Percentiles rank a stretch among this genome's conserved stretches.
phyloP scores from a whole-genome alignment of 1,284 basidiomycete species.

The Papiliotrema fonsecae region DNA sequence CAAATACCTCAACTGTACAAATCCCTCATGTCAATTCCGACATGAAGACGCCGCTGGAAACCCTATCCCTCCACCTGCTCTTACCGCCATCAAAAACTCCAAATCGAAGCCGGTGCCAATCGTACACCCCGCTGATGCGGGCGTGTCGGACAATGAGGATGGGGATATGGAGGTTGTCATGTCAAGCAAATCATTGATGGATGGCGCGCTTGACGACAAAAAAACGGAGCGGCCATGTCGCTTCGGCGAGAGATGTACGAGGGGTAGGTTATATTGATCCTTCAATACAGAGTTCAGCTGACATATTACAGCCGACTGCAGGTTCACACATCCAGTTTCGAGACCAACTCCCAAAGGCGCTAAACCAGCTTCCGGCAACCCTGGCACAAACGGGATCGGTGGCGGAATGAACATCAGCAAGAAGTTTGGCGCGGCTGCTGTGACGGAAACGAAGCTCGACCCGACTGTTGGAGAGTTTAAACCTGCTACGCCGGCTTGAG shows the following conservation, averaged over 20 bases:
- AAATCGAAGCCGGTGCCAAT: conserved; percentile 3
- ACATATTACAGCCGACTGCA: conserved; percentile 29
- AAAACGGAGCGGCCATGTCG: conserved; percentile 27
- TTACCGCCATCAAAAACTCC: conserved; percentile 26
- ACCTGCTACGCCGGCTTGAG: too few relatives aligned
- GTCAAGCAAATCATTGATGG: conserved; percentile 27
- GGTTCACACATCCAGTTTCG: conserved; percentile 33
- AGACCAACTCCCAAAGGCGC: conserved; percentile 17
- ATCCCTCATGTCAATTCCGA: conserved; percentile 46
- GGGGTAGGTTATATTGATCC: conserved; percentile 20
- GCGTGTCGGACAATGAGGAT: conserved; percentile 9
- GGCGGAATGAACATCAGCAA: conserved; percentile 29
- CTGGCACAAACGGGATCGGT: not conserved
- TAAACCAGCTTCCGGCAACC: conserved; percentile 5
- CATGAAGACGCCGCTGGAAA: conserved; percentile 49
- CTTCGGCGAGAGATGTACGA: conserved; percentile 41
- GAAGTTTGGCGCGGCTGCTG: conserved; percentile 23
- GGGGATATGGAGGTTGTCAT: conserved; percentile 29
- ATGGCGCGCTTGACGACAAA: conserved; percentile 30
- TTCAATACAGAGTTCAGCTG: not conserved
- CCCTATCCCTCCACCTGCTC: conserved; percentile 44
- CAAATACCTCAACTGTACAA: conserved; percentile 48
- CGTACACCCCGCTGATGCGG: not conserved
- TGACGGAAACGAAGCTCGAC: conserved; percentile 17
- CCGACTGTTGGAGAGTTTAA: conserved; percentile 33